Conservation (phyloP, 2,329 filamentous ascomycete genomes). For the Didymellaceae sp. region DNA sequence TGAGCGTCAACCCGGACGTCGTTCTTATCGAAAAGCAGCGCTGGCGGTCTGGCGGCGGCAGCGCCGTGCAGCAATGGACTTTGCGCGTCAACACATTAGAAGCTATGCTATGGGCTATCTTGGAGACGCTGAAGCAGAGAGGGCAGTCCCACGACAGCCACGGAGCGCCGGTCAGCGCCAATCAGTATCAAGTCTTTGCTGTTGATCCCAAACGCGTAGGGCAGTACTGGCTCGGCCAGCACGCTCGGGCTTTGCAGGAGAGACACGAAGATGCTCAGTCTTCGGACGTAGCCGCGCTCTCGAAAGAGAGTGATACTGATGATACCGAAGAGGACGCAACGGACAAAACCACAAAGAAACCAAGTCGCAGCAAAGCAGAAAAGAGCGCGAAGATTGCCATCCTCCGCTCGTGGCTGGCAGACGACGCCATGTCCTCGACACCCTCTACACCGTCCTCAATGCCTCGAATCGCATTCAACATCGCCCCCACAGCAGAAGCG, state of each 20-base stretch:
- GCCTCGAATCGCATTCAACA: constrained; percentile 26
- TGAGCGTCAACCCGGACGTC: constrained; percentile 66
- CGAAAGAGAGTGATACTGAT: constrained; percentile 18
- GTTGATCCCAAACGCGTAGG: constrained; percentile 49
- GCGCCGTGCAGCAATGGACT: constrained; percentile 80
- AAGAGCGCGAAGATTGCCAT: constrained; percentile 71
- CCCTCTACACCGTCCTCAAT: constrained; percentile 6
- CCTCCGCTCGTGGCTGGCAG: constrained; percentile 51
- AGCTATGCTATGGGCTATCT: constrained; percentile 76
- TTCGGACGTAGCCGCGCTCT: background rate
- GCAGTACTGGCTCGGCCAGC: constrained; percentile 43
- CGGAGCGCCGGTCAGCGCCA: background rate
- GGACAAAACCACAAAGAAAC: constrained; percentile 32
- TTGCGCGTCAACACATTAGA: constrained; percentile 82
- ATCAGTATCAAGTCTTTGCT: constrained; percentile 28
- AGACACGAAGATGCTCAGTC: constrained; percentile 17
- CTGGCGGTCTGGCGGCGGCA: constrained; percentile 67
- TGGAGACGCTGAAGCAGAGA: constrained; percentile 25
- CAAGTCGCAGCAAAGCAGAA: constrained; percentile 50
- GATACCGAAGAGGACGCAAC: background rate
- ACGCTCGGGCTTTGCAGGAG: constrained; percentile 14
- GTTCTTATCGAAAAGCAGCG: constrained; percentile 74
- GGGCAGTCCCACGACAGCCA: background rate
- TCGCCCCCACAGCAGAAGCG: constrained; percentile 12
- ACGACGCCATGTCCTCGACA: constrained; percentile 14